Evolutionary conservation across 257 asterid genomes (phyloP), one percentile per base, ranked within the genome.

Genomic region (Capsicum baccatum): DNA sequence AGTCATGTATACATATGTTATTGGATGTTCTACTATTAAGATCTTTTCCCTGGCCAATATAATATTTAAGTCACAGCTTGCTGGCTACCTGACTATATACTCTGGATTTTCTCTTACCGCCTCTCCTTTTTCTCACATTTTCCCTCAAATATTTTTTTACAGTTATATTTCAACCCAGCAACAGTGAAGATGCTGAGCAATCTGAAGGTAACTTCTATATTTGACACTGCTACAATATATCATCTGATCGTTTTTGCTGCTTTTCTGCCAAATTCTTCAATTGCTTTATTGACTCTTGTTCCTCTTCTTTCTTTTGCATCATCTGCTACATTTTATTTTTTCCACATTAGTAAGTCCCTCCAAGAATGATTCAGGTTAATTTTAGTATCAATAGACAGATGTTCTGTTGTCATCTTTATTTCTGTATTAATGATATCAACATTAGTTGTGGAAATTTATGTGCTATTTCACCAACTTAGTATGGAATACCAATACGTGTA

Each of bases 111-210:
- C 80, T 50, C 26, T 78, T 76, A 52, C 48, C 48, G 26, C 48
- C n/a, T n/a, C 26, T 47, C 37, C 26, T 56, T 48, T 67, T n/a
- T 52, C 56, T 64, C 48, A 37, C 42, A 5, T 67, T 83, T 62
- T 50, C 79, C 64, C 56, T 54, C 60, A 55, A 47, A 35, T 52
- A 16, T 78, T 74, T 78, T 79, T 58, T 62, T 85, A 86, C 97
- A 97, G 99, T 89, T 97, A 71, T 97, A 97, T 91, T 97, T 97
- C 87, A 94, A 92, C 88, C 99, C 99, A 16, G 98, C 99, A 84
- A 97, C 99, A 68, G 99, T 97, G 83, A 97, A 97, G 90, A 97
- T 97, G 99, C 94, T 97, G 90, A 97, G 99, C 91, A 97, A 97
- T 88, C 91, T 95, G 90, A 97, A 97, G 99, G 99, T 97, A 88